Conservation (phyloP, 2,329 filamentous ascomycete species). For the Tolypocladium nubicola region DNA sequence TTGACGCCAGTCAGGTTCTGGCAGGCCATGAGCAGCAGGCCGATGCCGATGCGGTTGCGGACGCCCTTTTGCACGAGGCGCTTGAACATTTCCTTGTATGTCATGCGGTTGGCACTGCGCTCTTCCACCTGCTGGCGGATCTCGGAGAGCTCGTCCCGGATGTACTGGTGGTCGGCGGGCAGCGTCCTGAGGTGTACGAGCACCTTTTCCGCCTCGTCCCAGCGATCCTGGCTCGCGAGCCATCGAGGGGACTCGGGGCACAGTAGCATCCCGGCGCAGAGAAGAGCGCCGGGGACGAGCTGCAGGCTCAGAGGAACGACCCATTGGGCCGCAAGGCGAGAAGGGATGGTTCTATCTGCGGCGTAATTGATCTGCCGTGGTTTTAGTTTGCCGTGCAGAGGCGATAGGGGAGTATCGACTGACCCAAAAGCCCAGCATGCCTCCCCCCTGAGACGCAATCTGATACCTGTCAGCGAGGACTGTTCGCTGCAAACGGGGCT, state of each 20-base stretch:
- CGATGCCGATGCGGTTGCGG: slow-evolving; percentile 27
- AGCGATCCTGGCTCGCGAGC: slow-evolving; percentile 46
- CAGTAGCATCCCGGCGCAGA: slow-evolving; percentile 43
- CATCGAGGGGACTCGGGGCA: slow-evolving; percentile 52
- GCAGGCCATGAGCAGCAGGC: slow-evolving; percentile 37
- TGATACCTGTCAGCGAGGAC: background rate
- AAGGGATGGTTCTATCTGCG: background rate
- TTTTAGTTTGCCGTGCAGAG: background rate
- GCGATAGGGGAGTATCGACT: slow-evolving; percentile 1
- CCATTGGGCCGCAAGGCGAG: slow-evolving; percentile 20
- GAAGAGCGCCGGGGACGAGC: slow-evolving; percentile 41
- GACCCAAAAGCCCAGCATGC: slow-evolving; percentile 30
- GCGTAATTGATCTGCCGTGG: slow-evolving; percentile 16
- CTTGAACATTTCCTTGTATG: slow-evolving; percentile 11
- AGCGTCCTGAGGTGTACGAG: slow-evolving; percentile 24
- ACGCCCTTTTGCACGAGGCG: slow-evolving; percentile 25
- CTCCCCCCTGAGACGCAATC: slow-evolving; percentile 18
- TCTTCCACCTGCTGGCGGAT: slow-evolving; percentile 48
- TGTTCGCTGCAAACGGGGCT: background rate
- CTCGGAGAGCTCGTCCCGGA: slow-evolving; percentile 40
- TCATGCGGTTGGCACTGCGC: slow-evolving; percentile 16
- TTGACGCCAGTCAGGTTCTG: slow-evolving; percentile 35
- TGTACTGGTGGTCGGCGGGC: slow-evolving; percentile 22
- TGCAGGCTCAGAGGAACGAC: slow-evolving; percentile 49
- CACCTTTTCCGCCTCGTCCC: slow-evolving; percentile 32